Evolutionary conservation across 768 basidiomycete genomes (phyloP).

Genomic region (Panellus pusillus): DNA sequence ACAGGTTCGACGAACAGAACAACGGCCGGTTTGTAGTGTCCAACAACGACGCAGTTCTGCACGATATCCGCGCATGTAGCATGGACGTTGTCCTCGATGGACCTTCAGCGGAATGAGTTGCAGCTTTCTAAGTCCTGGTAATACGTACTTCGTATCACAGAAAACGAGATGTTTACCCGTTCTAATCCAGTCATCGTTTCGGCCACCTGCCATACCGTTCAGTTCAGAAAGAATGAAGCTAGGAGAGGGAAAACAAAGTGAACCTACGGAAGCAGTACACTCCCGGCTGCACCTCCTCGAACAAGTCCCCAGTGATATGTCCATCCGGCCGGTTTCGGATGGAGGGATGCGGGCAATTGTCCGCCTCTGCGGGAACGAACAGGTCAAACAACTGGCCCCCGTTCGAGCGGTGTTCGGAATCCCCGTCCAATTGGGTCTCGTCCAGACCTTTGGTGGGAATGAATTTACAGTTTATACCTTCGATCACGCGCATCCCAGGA

Average conservation of each 20-base stretch:
- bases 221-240: background rate
- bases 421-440: constrained; percentile 10
- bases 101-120: constrained; percentile 16
- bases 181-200: constrained; percentile 30
- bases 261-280: constrained; percentile 26
- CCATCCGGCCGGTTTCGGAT: constrained; percentile 24
- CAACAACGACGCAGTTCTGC: constrained; percentile 31
- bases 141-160: constrained; percentile 28
- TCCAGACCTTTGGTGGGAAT: constrained; percentile 1
- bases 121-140: background rate
- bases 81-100: constrained; percentile 34
- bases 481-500: constrained; percentile 10
- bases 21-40: constrained; percentile 30
- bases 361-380: too few species aligned
- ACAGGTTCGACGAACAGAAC: constrained; percentile 32
- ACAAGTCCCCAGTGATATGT: constrained; percentile 27
- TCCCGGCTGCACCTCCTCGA: constrained; percentile 27
- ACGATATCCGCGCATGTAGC: constrained; percentile 30
- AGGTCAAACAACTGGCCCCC: too few species aligned
- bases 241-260: background rate
- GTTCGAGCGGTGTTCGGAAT: background rate
- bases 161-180: constrained; percentile 23
- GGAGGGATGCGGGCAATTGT: constrained; percentile 16
- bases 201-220: constrained; percentile 13
- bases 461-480: constrained; percentile 9